These are phyloP conservation scores for Microcyclosporella mali DNA, from an alignment of 2,329 filamentous ascomycete species.

Conservation along the genomic window DNA sequence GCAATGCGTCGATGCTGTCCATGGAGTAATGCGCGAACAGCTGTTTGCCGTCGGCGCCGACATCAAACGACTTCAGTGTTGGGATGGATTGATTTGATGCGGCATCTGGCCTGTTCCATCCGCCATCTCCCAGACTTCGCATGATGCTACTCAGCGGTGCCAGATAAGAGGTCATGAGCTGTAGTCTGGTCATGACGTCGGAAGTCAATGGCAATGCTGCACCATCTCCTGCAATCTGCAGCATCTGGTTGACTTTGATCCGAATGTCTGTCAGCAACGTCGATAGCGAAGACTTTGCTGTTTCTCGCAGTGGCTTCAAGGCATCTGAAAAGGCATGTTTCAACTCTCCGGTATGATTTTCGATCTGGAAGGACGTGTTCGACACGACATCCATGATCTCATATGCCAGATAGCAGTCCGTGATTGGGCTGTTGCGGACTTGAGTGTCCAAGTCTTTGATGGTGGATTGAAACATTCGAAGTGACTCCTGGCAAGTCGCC, in stretches of 20 bases:
- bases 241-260: slow-evolving; percentile 59
- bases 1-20: slow-evolving; percentile 78
- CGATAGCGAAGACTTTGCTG: slow-evolving; percentile 76
- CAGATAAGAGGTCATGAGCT: slow-evolving; percentile 81
- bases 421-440: slow-evolving; percentile 76
- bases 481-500: slow-evolving; percentile 67
- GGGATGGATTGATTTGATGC: slow-evolving; percentile 59
- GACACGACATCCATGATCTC: slow-evolving; percentile 91
- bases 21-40: slow-evolving; percentile 85
- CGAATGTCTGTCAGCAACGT: slow-evolving; percentile 80
- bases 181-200: slow-evolving; percentile 79
- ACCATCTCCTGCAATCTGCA: slow-evolving; percentile 69
- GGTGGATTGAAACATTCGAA: slow-evolving; percentile 79
- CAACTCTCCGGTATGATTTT: slow-evolving; percentile 75
- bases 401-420: slow-evolving; percentile 91
- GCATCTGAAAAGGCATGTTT: slow-evolving; percentile 78
- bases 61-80: slow-evolving; percentile 72
- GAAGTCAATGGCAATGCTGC: slow-evolving; percentile 69
- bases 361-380: slow-evolving; percentile 69
- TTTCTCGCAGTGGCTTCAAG: slow-evolving; percentile 83
- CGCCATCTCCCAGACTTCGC: slow-evolving; percentile 85
- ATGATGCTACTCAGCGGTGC: slow-evolving; percentile 82
- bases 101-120: slow-evolving; percentile 62
- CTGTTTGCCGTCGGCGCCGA: slow-evolving; percentile 79
- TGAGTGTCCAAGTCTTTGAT: slow-evolving; percentile 83